Conservation (phyloP, 495 filamentous ascomycete species). For the Neurospora pannonica region DNA sequence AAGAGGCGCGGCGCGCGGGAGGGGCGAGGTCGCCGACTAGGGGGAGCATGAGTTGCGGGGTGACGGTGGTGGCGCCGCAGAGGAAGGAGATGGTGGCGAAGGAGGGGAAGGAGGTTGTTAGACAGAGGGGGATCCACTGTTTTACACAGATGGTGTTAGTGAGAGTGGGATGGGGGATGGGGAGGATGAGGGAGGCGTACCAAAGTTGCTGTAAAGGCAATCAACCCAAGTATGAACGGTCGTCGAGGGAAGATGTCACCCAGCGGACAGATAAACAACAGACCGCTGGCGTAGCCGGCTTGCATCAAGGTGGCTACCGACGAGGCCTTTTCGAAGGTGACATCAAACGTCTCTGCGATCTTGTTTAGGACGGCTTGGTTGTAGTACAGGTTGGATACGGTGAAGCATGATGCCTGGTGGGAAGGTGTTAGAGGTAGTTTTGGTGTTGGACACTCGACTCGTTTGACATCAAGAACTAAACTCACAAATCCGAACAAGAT, state of each 20-base stretch:
- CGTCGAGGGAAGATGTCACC: slow-evolving; percentile 65
- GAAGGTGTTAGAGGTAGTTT: not conserved
- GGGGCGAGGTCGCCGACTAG: slow-evolving; percentile 76
- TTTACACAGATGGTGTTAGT: too few relatives aligned
- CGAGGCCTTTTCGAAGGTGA: slow-evolving; percentile 47
- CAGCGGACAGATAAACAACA: slow-evolving; percentile 69
- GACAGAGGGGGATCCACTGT: slow-evolving; percentile 59
- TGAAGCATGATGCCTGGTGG: slow-evolving; percentile 24
- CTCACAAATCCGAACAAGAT: slow-evolving; percentile 24
- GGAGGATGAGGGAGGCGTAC: slow-evolving; percentile 24
- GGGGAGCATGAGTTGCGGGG: slow-evolving; percentile 78
- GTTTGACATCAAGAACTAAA: not conserved
- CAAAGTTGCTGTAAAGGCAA: slow-evolving; percentile 56
- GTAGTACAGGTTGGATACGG: slow-evolving; percentile 63
- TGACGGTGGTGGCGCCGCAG: slow-evolving; percentile 66
- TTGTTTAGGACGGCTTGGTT: slow-evolving; percentile 59
- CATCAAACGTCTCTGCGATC: slow-evolving; percentile 51
- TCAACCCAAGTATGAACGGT: slow-evolving; percentile 57
- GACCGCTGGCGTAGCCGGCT: slow-evolving; percentile 66
- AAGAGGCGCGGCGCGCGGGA: slow-evolving; percentile 53
- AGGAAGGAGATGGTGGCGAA: slow-evolving; percentile 65
- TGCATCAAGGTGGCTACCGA: slow-evolving; percentile 69
- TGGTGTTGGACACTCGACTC: not conserved
- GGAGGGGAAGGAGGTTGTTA: slow-evolving; percentile 53
- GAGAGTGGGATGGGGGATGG: not conserved